Evolutionary conservation across 257 asterid genomes (phyloP), one percentile per base, ranked within the genome.

Genomic region (Leonotis leonurus): DNA sequence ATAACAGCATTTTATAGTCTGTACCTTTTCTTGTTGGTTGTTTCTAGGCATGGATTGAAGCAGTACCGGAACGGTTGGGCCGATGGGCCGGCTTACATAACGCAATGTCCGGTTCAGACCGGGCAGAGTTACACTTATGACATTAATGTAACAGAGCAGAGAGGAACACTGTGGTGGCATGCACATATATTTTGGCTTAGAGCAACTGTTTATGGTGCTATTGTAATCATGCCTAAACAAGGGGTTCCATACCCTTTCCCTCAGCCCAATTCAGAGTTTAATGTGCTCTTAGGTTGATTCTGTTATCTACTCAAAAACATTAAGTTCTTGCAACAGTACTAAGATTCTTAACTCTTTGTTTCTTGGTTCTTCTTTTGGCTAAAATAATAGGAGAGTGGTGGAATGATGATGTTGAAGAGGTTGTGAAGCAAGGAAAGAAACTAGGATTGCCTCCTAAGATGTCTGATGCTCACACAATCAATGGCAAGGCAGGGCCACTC

Each of bases 131-230:
- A 86, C 61, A 71, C 77, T 39, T 62, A 81, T 36, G 55, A 86
- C 44, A 56, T 65, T 62, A 68, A 80, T 82, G 53, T 82, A 67
- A 56, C 89, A 65, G 74, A 68, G 68, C 79, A 86, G 73, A 62
- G 82, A 50, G 82, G 82, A 43, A 77, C 82, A 41, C 22, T 77
- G 11, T 73, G 78, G 82, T 77, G 82, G 82, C 82, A 69, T 65
- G 70, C 88, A 75, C 95, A 81, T 9, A 75, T 84, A 20, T 73
- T 81, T 26, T 86, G 90, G 89, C 82, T 86, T 5, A 81, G 91
- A 64, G 89, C 91, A 16, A 83, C 87, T 2, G 87, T 86, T 6
- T 72, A 86, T 64, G 92, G 95, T 44, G 87, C 89, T 22, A 74
- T 86, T 66, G 87, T 86, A 0, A 81, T 84, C 7, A 44, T 72